Evolutionary conservation across 164 flowering plant species (phyloP), one percentile per base, ranked within the genome.

Genomic region (Macadamia integrifolia): DNA sequence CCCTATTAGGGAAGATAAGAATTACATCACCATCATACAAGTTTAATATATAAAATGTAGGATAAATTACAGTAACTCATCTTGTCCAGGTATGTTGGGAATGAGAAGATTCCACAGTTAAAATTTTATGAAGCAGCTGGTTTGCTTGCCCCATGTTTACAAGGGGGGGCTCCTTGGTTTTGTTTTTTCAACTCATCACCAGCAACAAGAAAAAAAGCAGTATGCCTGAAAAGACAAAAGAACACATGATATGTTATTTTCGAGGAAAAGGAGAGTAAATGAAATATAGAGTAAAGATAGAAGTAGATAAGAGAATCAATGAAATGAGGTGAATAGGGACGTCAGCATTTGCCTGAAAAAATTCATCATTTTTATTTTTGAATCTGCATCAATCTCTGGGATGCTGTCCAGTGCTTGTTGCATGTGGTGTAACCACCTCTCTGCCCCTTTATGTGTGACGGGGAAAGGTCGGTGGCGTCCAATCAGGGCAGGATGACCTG

Each of bases 171-270:
- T 73, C 69, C 79, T 70, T 79, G 79, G 59, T 75, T 83, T 64
- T 64, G 84, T 58, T 80, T 76, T 86, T 88, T 93, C 86, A 93
- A 62, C 83, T 90, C 91, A 71, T 93, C 86, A 64, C 98, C 98
- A 60, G 98, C 98, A 65, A 93, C 98, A 43, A 93, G 95, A 77
- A 93, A 93, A 80, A 82, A 93, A 57, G 98, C 98, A 10, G 98
- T 89, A 82, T 93, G 97, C 86, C 96, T 92, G 81, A 60, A 73
- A 70, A 72, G 53, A 9, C 69, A 35, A 32, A 14, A 66, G 0
- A n/a, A 10, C 12, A 11, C 50, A 46, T 2, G 4, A 35, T 35
- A 46, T 46, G 50, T 46, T 46, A 46, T 46, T 11, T 8, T 11
- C 3, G 1, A 46, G 11, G 7, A 8, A 46, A 8, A 46, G 6